Conservation (phyloP, 192 early-diverging fungal species). For the Phlyctochytrium arcticum region DNA sequence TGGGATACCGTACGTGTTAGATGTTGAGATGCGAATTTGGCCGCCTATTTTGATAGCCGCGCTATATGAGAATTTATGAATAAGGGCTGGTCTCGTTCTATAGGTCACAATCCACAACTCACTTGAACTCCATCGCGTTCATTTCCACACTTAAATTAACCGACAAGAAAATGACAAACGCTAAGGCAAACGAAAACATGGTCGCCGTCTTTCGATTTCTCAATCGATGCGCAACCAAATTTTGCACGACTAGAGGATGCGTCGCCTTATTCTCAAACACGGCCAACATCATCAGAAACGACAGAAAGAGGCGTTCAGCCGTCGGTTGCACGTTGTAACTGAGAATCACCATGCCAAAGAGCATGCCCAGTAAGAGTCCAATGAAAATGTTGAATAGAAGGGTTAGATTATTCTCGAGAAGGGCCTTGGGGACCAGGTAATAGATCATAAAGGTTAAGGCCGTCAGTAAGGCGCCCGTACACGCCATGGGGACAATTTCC, state of each 20-base stretch:
- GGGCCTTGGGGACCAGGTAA: constrained; percentile 22
- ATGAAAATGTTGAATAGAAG: constrained; percentile 31
- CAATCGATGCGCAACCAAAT: constrained; percentile 26
- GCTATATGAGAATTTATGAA: too few relatives aligned
- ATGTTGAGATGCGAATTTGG: neutral
- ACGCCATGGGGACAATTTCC: neutral
- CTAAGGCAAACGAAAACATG: constrained; percentile 23
- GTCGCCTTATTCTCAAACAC: constrained; percentile 22
- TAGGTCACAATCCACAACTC: neutral
- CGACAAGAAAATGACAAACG: constrained; percentile 26
- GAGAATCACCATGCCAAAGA: constrained; percentile 20
- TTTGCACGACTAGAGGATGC: constrained; percentile 16
- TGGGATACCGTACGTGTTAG: neutral
- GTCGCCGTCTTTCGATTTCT: constrained; percentile 27
- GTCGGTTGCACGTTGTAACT: constrained; percentile 25
- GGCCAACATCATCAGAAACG: neutral
- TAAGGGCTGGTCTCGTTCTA: too few relatives aligned
- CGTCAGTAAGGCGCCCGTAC: constrained; percentile 11
- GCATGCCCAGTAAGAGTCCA: constrained; percentile 22
- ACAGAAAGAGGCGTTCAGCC: constrained; percentile 3
- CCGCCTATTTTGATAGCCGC: constrained; percentile 2
- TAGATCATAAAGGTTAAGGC: constrained; percentile 17
- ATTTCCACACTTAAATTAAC: constrained; percentile 19
- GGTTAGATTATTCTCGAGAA: constrained; percentile 15
- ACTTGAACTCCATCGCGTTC: constrained; percentile 16